Evolutionary conservation across 2,329 filamentous ascomycete species (phyloP).

Genomic region (Periconia digitata): DNA sequence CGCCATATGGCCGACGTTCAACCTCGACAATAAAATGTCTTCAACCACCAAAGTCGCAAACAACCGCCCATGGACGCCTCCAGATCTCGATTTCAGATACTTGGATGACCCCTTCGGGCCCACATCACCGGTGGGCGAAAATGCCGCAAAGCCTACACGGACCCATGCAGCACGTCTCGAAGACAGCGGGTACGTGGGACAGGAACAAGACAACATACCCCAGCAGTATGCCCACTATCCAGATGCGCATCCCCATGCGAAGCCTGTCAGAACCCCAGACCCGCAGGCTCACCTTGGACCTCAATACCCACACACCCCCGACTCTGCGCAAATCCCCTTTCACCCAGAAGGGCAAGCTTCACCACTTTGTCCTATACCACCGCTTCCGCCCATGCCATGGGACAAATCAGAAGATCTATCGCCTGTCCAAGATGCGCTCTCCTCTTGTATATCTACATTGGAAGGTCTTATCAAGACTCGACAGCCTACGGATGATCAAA

Average conservation of each 20-base stretch:
- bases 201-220: background rate
- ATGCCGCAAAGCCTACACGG: background rate
- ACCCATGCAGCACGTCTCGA: background rate
- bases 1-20: slow-evolving; percentile 13
- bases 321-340: slow-evolving; percentile 26
- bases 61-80: slow-evolving; percentile 33
- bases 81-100: slow-evolving; percentile 28
- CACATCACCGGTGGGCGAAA: slow-evolving; percentile 12
- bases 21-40: slow-evolving; percentile 20
- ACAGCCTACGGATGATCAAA: slow-evolving; percentile 35
- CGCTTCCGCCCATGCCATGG: slow-evolving; percentile 29
- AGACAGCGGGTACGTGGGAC: background rate
- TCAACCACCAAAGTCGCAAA: slow-evolving; percentile 15
- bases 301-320: slow-evolving; percentile 37
- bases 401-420: slow-evolving; percentile 22
- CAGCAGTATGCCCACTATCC: background rate
- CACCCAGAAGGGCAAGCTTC: slow-evolving; percentile 15
- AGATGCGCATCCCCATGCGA: slow-evolving; percentile 26
- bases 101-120: slow-evolving; percentile 22
- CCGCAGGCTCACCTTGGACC: slow-evolving; percentile 13
- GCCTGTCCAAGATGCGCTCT: slow-evolving; percentile 33
- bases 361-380: slow-evolving; percentile 14
- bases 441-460: slow-evolving; percentile 34
- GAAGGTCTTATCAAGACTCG: slow-evolving; percentile 32
- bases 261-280: slow-evolving; percentile 13